Conservation (phyloP, 495 filamentous ascomycete species). For the Penicillium subrubescens region DNA sequence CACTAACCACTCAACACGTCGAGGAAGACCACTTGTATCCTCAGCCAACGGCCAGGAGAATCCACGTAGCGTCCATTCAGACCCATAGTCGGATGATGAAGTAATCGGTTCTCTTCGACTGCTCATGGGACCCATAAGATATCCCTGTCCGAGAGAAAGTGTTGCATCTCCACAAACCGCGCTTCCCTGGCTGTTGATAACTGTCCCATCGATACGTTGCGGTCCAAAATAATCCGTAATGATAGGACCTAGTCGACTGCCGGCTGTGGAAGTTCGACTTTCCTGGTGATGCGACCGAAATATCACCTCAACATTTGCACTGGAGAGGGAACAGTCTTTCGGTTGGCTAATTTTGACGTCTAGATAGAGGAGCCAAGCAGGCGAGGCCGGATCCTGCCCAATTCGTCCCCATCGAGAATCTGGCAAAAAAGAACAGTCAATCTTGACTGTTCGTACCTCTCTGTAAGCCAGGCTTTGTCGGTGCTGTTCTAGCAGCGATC, state of each 20-base stretch:
- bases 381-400: neutral
- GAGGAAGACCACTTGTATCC: neutral
- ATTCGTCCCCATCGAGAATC: neutral
- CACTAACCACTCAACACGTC: neutral
- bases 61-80: neutral
- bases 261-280: neutral
- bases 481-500: neutral
- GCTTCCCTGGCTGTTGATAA: neutral
- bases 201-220: neutral
- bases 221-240: neutral
- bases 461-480: neutral
- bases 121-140: neutral
- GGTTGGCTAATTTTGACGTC: slow-evolving; percentile 6
- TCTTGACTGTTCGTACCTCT: neutral
- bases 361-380: slow-evolving; percentile 6
- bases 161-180: neutral
- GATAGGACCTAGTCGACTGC: neutral
- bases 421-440: neutral
- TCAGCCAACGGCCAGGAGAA: neutral
- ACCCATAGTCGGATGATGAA: neutral
- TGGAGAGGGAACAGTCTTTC: neutral
- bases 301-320: slow-evolving; percentile 1
- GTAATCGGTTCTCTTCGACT: neutral
- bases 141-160: neutral
- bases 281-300: neutral